phyloP scores from a whole-genome alignment of 495 filamentous ascomycete species.

The Podospora fimiseda region DNA sequence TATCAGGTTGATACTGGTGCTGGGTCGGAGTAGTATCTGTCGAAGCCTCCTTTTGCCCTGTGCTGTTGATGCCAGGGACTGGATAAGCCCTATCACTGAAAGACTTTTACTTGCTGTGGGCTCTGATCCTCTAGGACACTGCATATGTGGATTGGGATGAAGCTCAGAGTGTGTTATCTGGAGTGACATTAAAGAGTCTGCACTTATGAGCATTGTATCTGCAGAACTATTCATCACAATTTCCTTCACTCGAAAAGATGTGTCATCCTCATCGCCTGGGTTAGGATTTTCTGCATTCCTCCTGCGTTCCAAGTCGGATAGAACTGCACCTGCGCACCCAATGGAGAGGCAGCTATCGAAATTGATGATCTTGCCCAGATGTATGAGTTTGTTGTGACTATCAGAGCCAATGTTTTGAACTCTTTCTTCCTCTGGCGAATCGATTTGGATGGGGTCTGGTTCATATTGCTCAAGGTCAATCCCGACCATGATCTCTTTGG shows the following conservation, averaged over 20 bases:
- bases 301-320: constrained; percentile 70
- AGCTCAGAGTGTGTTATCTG: constrained; percentile 82
- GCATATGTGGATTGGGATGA: constrained; percentile 78
- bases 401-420: constrained; percentile 43
- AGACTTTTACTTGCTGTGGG: constrained; percentile 79
- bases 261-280: constrained; percentile 42
- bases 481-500: constrained; percentile 59
- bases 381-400: constrained; percentile 61
- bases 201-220: constrained; percentile 79
- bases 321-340: constrained; percentile 80
- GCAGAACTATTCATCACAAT: constrained; percentile 74
- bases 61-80: constrained; percentile 68
- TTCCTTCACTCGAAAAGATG: constrained; percentile 52
- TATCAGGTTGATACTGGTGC: constrained; percentile 58
- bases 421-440: constrained; percentile 43
- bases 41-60: constrained; percentile 73
- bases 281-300: constrained; percentile 54
- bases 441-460: constrained; percentile 50
- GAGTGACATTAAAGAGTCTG: constrained; percentile 71
- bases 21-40: constrained; percentile 81
- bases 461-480: constrained; percentile 45
- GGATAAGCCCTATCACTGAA: constrained; percentile 82
- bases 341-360: constrained; percentile 58
- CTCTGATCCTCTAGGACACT: constrained; percentile 56
- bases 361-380: constrained; percentile 67